Base-by-base conservation (phyloP, 768 basidiomycete species). In the Lactifluus pinguis region DNA sequence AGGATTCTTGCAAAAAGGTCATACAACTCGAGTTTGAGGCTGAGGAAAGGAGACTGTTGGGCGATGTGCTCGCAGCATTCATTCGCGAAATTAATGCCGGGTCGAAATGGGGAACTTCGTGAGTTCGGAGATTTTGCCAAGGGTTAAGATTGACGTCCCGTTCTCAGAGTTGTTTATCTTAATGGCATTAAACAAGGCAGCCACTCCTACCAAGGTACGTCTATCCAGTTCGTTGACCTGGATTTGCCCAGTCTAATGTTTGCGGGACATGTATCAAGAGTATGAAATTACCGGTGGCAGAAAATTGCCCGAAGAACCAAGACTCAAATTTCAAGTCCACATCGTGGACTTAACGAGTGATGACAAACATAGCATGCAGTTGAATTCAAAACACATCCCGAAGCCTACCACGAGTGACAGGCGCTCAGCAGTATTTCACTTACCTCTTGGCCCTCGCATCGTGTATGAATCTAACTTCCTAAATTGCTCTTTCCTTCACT, bases 271-370 rank as follows among this genome's bases (percentile, higher is more conserved):
- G 3, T 29, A 8, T 17, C 2, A n/a, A 61, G 60, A 44, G 3
- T 65, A 55, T 14, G 30, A 11, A 5, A 13, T 65, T 2, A 39
- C 44, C 2, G 64, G 64, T 7, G 13, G 15, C 15, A 21, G 1
- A 41, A 41, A 44, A 8, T 14, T 13, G 9, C 39, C 10, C 4
- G 8, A 49, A 36, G 55, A 45, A 17, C 54, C 51, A 10, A 38
- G 50, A 36, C 29, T 63, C 19, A 5, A 56, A 25, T 50, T 38
- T 11, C 32, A 14, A 5, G 30, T 63, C 8, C 49, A 57, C 39
- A 25, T 19, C 3, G 39, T 65, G 8, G 49, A 57, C 1, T 14
- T 63, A 3, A 49, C 58, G 15, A 39, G 57, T 8, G 62, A 65
- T 0, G 50, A 63, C n/a, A 41, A 17, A 19, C 47, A 65, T 15